Evolutionary conservation across 352 stramenopile species (phyloP).

Genomic region (Phytopythium boreale): DNA sequence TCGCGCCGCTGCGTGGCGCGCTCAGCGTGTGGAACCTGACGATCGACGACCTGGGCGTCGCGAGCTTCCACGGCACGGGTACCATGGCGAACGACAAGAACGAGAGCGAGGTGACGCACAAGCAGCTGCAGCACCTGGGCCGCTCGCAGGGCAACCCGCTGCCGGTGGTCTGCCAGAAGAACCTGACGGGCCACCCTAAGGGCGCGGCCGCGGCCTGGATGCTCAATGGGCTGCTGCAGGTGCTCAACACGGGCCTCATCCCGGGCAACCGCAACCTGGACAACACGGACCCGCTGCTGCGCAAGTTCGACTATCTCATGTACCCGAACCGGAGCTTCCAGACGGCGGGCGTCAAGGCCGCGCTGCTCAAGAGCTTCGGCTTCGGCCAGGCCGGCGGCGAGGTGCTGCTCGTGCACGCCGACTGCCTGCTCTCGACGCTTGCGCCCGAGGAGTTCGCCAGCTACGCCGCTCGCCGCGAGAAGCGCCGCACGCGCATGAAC

Average conservation of each 20-base stretch:
- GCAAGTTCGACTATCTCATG: slow-evolving; percentile 74
- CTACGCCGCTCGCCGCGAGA: slow-evolving; percentile 57
- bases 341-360: slow-evolving; percentile 75
- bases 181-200: slow-evolving; percentile 81
- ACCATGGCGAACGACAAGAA: slow-evolving; percentile 88
- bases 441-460: slow-evolving; percentile 37
- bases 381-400: slow-evolving; percentile 80
- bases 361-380: slow-evolving; percentile 81
- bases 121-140: slow-evolving; percentile 77
- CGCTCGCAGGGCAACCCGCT: slow-evolving; percentile 72
- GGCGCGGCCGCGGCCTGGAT: slow-evolving; percentile 80
- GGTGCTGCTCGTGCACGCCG: slow-evolving; percentile 69
- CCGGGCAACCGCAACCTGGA: slow-evolving; percentile 83
- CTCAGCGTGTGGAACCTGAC: slow-evolving; percentile 76
- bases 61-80: slow-evolving; percentile 84
- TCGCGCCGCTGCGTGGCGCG: slow-evolving; percentile 74
- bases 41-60: slow-evolving; percentile 77
- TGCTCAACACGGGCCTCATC: slow-evolving; percentile 72
- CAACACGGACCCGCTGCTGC: slow-evolving; percentile 67
- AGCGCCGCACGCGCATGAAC: slow-evolving; percentile 75
- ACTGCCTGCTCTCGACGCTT: slow-evolving; percentile 67
- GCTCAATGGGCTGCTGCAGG: slow-evolving; percentile 80
- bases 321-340: slow-evolving; percentile 83
- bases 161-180: slow-evolving; percentile 81
- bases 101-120: slow-evolving; percentile 85